Evolutionary conservation across 129 eudicot species (phyloP), one percentile per base, ranked within the genome.

Genomic region (Cynara cardunculus): DNA sequence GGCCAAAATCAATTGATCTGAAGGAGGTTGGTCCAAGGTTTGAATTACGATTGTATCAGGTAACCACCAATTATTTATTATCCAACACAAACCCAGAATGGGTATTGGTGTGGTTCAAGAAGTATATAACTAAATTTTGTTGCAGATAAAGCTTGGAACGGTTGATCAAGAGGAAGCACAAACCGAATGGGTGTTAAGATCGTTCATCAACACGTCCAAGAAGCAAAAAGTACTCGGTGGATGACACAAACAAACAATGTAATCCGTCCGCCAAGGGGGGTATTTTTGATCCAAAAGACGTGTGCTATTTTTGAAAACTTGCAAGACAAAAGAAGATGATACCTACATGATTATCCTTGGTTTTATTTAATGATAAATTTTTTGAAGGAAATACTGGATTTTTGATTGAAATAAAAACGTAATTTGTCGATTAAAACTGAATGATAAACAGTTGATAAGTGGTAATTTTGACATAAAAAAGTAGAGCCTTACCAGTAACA

Each of bases 11-110:
- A 61, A 44, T 96, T 49, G 97, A 95, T 61, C 64, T 90, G 72
- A 95, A 95, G 87, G 99, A 95, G 86, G 88, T 95, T 80, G 99
- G 99, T 66, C 99, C 99, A 66, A 91, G 99, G 68, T 95, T 95
- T 79, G 97, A 92, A 82, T 24, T 95, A 69, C 82, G 85, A 72
- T 79, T 91, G 65, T 95, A 92, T 87, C 85, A 88, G 97, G 97
- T 90, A 83, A 82, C 34, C 5, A 72, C 62, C 73, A 16, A n/a
- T n/a, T n/a, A n/a, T n/a, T n/a, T n/a, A n/a, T n/a, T n/a, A n/a
- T n/a, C n/a, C n/a, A 34, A 34, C 39, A 27, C 39, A 3, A 30
- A 46, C 30, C 21, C 8, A 35, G 5, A 22, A 10, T 0, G 25
- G 25, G 56, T 72, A 35, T 37, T 37, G 30, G 19, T 19, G 10